Percentiles rank a stretch among this genome's conserved stretches.
These are phyloP conservation scores for Setaria viridis DNA, from an alignment of 202 grass and related monocot species.

Conservation along the genomic window DNA sequence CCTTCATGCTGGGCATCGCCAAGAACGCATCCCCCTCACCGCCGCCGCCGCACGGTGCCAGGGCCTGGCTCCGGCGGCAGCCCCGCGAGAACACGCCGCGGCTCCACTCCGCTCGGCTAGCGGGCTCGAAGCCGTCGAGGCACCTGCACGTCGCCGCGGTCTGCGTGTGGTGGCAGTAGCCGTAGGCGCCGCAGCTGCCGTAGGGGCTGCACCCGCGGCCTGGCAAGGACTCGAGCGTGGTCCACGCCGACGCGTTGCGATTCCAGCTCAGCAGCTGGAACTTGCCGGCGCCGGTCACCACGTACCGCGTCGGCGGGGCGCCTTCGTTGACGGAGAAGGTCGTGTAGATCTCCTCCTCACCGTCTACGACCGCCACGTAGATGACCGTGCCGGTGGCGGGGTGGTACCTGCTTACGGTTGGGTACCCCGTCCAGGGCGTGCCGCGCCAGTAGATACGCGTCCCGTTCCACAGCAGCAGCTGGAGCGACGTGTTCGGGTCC, in stretches of 20 bases:
- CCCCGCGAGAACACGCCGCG: slow-evolving; percentile 24
- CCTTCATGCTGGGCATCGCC: slow-evolving; percentile 44
- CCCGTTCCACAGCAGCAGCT: slow-evolving; percentile 67
- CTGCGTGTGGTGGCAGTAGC: slow-evolving; percentile 46
- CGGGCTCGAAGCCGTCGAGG: slow-evolving; percentile 59
- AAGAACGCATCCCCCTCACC: slow-evolving; percentile 36
- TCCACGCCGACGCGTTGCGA: slow-evolving; percentile 25
- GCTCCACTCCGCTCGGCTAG: slow-evolving; percentile 31
- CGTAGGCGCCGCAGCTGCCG: slow-evolving; percentile 50
- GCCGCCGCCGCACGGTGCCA: slow-evolving; percentile 29
- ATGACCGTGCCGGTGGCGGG: not conserved
- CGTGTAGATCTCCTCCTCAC: slow-evolving; percentile 34
- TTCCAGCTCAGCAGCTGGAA: slow-evolving; percentile 41
- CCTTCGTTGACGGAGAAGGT: slow-evolving; percentile 20
- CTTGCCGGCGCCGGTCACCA: slow-evolving; percentile 28
- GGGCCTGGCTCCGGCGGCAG: slow-evolving; percentile 45
- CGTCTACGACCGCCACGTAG: slow-evolving; percentile 20
- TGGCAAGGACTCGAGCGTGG: slow-evolving; percentile 6
- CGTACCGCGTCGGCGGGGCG: slow-evolving; percentile 37
- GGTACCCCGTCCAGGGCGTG: slow-evolving; percentile 56
- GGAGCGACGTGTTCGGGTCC: slow-evolving; percentile 60
- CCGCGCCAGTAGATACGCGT: slow-evolving; percentile 40
- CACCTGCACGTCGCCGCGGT: slow-evolving; percentile 49
- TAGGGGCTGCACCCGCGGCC: slow-evolving; percentile 38
- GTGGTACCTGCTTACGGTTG: not conserved